Percentiles rank a stretch among this genome's conserved stretches.
Conservation (phyloP, 345 rosid species). For the Punica granatum region DNA sequence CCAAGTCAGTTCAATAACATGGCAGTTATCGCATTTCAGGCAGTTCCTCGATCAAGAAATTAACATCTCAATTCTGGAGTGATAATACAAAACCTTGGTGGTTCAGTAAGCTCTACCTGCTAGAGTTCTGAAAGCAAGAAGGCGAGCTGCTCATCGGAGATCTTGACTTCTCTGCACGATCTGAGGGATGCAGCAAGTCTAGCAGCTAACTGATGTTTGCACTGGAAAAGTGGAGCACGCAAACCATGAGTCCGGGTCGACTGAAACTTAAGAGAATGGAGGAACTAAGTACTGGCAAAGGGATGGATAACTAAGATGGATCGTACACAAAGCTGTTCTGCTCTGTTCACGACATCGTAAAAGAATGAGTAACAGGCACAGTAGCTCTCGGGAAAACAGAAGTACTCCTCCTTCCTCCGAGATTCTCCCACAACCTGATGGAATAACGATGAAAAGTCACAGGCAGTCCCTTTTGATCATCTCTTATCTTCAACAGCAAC, state of each 20-base stretch:
- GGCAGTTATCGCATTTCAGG: not conserved
- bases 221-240: conserved; percentile 30
- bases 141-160: conserved; percentile 70
- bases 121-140: conserved; percentile 51
- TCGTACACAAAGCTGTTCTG: conserved; percentile 82
- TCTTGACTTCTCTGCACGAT: conserved; percentile 37
- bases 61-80: not conserved
- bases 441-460: not conserved
- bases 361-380: conserved; percentile 90
- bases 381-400: conserved; percentile 63
- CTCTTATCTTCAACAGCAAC: not conserved
- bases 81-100: not conserved
- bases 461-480: not conserved
- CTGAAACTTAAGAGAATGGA: not conserved
- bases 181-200: conserved; percentile 66
- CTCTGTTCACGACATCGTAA: conserved; percentile 75
- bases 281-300: not conserved
- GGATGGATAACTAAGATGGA: not conserved
- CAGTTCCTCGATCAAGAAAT: not conserved
- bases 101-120: not conserved
- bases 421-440: conserved; percentile 81
- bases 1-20: no score
- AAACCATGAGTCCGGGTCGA: not conserved
- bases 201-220: conserved; percentile 89
- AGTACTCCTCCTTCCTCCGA: conserved; percentile 75